phyloP scores from a whole-genome alignment of 2,329 filamentous ascomycete species.

The Myriosclerotinia scirpicola region DNA sequence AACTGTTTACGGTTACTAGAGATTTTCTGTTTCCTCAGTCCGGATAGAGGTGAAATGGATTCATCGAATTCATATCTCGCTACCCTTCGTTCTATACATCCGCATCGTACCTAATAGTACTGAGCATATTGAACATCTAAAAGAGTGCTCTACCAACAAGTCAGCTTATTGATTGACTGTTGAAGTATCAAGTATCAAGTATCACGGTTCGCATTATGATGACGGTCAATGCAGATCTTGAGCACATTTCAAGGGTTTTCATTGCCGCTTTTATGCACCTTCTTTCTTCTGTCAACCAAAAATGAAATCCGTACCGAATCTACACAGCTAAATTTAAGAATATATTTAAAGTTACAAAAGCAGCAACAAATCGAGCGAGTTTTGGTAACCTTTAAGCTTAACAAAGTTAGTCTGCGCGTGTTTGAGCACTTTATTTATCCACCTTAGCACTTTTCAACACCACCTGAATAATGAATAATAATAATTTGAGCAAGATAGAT shows the following conservation, averaged over 20 bases:
- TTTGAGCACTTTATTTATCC: slow-evolving; percentile 24
- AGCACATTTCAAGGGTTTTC: background rate
- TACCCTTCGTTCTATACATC: background rate
- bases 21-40: background rate
- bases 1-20: background rate
- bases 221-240: background rate
- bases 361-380: background rate
- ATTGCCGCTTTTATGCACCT: background rate
- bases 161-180: too few species aligned
- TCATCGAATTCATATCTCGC: background rate
- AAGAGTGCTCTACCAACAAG: too few species aligned
- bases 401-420: slow-evolving; percentile 19
- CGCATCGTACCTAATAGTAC: background rate
- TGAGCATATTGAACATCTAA: too few species aligned
- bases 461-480: background rate
- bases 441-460: slow-evolving; percentile 12
- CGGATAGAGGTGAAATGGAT: too few species aligned
- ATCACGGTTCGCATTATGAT: too few species aligned
- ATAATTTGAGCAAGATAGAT: slow-evolving; percentile 15
- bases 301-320: background rate
- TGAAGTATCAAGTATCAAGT: too few species aligned
- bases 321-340: background rate
- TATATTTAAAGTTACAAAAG: background rate
- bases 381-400: background rate
- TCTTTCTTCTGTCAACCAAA: background rate